A percentile compares a stretch with the other conserved stretches of the same genome.
phyloP scores from a whole-genome alignment of 805 yeast species.

The Starmerella scarabaei region DNA sequence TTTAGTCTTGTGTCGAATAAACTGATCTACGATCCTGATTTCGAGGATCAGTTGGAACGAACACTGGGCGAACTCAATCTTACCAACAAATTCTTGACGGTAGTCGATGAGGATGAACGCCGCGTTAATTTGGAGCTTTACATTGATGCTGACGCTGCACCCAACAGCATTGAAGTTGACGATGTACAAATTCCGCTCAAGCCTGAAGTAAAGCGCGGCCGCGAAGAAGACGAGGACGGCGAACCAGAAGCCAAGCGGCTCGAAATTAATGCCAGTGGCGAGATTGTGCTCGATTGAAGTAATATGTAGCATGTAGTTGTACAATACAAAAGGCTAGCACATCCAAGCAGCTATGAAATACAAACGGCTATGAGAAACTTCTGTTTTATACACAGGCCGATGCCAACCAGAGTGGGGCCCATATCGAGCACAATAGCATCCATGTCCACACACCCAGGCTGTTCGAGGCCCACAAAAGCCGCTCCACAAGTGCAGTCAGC shows the following conservation, averaged over 20 bases:
- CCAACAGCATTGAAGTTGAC: conserved; percentile 18
- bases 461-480: conserved; percentile 50
- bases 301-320: background rate
- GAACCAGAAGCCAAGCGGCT: conserved; percentile 2
- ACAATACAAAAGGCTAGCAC: background rate
- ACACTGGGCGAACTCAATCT: conserved; percentile 44
- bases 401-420: conserved; percentile 73
- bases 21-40: conserved; percentile 72
- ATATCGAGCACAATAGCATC: conserved; percentile 56
- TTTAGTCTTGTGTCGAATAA: conserved; percentile 44
- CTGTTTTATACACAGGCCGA: background rate
- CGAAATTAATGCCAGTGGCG: conserved; percentile 5
- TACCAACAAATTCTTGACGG: conserved; percentile 49
- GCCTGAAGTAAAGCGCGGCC: conserved; percentile 16
- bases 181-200: conserved; percentile 21
- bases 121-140: conserved; percentile 39
- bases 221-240: conserved; percentile 11
- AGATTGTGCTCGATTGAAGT: conserved; percentile 1
- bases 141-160: conserved; percentile 16
- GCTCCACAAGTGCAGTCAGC: conserved; percentile 34
- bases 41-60: conserved; percentile 57
- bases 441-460: conserved; percentile 77
- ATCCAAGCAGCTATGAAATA: no score
- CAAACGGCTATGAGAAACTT: background rate
- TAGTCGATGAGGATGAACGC: conserved; percentile 73